Conservation (phyloP, 164 flowering plant genomes). For the Litsea cubeba region DNA sequence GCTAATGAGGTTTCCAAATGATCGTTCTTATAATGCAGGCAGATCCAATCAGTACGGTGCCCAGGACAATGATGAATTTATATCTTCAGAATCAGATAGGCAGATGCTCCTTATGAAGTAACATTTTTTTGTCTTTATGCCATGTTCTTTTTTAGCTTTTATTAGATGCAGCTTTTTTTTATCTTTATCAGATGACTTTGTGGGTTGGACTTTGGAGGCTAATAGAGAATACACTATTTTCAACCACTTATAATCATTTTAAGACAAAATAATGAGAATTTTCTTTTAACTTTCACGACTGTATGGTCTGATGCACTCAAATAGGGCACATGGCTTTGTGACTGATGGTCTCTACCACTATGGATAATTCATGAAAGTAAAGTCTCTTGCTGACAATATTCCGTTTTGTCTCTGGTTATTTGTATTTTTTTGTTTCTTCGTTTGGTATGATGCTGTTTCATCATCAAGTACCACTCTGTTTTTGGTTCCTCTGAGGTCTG, state of each 20-base stretch:
- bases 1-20: conserved; percentile 61
- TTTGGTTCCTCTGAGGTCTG: neutral
- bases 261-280: no score
- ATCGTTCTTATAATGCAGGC: conserved; percentile 35
- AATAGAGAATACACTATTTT: no score
- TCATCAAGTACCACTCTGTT: no score
- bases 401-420: neutral
- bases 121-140: neutral
- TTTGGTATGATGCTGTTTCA: neutral
- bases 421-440: neutral
- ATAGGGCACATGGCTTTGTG: no score
- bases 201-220: no score
- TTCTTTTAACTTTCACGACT: no score
- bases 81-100: conserved; percentile 79
- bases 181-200: no score
- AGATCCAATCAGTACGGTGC: conserved; percentile 37
- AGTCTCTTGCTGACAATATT: neutral
- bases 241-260: no score
- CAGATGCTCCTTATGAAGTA: conserved; percentile 83
- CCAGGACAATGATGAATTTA: conserved; percentile 62
- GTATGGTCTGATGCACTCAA: no score
- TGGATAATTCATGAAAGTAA: no score
- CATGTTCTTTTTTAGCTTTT: neutral
- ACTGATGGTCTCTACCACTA: no score
- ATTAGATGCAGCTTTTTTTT: no score